Base-by-base conservation (phyloP, 2,329 filamentous ascomycete genomes). In the Fusarium robinianum region DNA sequence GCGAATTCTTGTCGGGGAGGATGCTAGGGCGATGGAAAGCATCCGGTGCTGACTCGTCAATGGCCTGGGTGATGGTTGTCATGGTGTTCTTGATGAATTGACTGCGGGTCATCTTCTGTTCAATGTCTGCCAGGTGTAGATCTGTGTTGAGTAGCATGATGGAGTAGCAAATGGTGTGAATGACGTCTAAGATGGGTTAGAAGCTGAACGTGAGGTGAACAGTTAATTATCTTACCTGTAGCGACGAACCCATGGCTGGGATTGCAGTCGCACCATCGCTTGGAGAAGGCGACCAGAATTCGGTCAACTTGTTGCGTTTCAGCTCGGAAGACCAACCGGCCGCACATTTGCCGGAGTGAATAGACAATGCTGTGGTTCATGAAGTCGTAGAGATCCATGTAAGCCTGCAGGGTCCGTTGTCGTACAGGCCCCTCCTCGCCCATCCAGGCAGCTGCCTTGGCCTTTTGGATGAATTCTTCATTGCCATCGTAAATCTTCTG, bases 71-170 rank as follows among this genome's bases (percentile, higher is more conserved):
- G 51, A 99, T 88, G 0, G 92, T 96, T 1, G 88, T 87, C 76
- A 97, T 85, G 5, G 94, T 96, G 64, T 99, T 99, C 69, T 95
- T 95, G 64, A 99, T 81, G 63, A 97, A 99, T 63, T 97, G 92
- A 52, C 79, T 85, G 42, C 88, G 83, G 2, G 92, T 97, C 94
- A 99, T 99, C 73, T 95, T 95, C 60, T 88, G 84, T 50, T 95
- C 90, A 58, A 97, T 96, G 63, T 97, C 91, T 46, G 92, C 94
- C 62, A 97, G 70, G 63, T 99, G 92, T 42, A 99, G 75, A 72
- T 99, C 94, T 22, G 94, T 99, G 63, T 99, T 99, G 52, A 99
- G 78, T 8, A 99, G 78, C 63, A 99, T 85, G 53, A 99, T 83
- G 1, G 94, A 96, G 68, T 97, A 99, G 70, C 90, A 95, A 53